phyloP scores from a whole-genome alignment of 352 stramenopile species.

The Pythium sukuiense region DNA sequence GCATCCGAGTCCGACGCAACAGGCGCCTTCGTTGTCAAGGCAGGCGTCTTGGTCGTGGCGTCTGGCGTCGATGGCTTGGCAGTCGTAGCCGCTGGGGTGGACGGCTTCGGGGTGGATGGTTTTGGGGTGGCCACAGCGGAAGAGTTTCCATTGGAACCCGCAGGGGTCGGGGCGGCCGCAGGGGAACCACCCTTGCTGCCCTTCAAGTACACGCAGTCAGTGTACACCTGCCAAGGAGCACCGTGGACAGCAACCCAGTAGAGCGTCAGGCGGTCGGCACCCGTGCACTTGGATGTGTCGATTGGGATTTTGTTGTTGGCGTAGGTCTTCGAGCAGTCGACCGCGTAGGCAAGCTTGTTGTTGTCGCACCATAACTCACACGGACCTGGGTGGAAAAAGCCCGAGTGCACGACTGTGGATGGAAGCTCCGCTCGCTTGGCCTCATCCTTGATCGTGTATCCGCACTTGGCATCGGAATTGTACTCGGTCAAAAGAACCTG shows the following conservation, averaged over 20 bases:
- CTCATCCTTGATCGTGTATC: conserved; percentile 41
- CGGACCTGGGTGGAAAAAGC: conserved; percentile 55
- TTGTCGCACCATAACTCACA: conserved; percentile 67
- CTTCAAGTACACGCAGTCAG: conserved; percentile 53
- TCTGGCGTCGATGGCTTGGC: background rate
- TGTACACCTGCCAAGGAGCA: conserved; percentile 63
- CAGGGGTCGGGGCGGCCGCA: conserved; percentile 2
- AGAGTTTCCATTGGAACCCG: background rate
- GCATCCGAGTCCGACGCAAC: background rate
- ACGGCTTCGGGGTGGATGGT: background rate
- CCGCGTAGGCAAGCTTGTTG: conserved; percentile 45
- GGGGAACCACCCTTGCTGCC: conserved; percentile 22
- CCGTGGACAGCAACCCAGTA: conserved; percentile 64
- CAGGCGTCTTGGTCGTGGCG: background rate
- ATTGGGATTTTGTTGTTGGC: conserved; percentile 37
- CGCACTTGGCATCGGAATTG: conserved; percentile 37
- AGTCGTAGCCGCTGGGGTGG: conserved; percentile 1
- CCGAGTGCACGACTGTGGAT: conserved; percentile 42
- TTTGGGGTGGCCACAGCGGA: no score
- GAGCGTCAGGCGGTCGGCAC: conserved; percentile 46
- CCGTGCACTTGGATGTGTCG: conserved; percentile 41
- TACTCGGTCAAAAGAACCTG: conserved; percentile 41
- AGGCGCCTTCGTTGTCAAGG: background rate
- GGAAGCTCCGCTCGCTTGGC: conserved; percentile 37
- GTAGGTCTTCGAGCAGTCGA: conserved; percentile 51